These are phyloP conservation scores for Nemania diffusa DNA, from an alignment of 2,329 filamentous ascomycete genomes.

Conservation along the genomic window DNA sequence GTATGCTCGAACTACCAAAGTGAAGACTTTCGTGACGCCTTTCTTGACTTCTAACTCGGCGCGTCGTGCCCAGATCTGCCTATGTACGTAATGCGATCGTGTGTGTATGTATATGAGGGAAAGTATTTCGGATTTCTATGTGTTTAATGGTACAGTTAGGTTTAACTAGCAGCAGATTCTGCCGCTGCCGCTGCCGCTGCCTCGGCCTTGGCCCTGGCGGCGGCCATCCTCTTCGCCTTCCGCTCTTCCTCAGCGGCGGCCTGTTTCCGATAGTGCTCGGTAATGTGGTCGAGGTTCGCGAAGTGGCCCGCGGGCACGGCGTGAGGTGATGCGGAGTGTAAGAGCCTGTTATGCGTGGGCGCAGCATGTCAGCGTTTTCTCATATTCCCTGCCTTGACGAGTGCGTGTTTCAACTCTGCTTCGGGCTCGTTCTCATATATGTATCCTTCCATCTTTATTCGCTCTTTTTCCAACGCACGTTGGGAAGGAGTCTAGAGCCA, in stretches of 20 bases:
- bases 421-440: too few relatives aligned
- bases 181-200: constrained; percentile 43
- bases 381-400: neutral
- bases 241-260: constrained; percentile 65
- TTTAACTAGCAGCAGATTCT: constrained; percentile 29
- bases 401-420: constrained; percentile 1
- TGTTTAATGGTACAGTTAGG: constrained; percentile 36
- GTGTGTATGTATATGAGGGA: neutral
- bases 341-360: constrained; percentile 52
- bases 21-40: neutral
- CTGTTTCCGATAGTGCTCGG: constrained; percentile 67
- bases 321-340: constrained; percentile 61
- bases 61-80: constrained; percentile 13
- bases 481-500: too few relatives aligned
- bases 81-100: constrained; percentile 22
- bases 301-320: constrained; percentile 67
- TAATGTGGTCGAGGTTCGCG: constrained; percentile 64
- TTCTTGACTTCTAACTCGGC: neutral
- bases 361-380: constrained; percentile 24
- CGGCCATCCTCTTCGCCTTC: constrained; percentile 61
- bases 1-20: neutral
- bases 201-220: neutral
- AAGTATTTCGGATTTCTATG: constrained; percentile 15
- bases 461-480: too few relatives aligned
- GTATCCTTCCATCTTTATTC: too few relatives aligned